phyloP scores from a whole-genome alignment of 108 stramenopile species.

The Mediolabrus comicus region DNA sequence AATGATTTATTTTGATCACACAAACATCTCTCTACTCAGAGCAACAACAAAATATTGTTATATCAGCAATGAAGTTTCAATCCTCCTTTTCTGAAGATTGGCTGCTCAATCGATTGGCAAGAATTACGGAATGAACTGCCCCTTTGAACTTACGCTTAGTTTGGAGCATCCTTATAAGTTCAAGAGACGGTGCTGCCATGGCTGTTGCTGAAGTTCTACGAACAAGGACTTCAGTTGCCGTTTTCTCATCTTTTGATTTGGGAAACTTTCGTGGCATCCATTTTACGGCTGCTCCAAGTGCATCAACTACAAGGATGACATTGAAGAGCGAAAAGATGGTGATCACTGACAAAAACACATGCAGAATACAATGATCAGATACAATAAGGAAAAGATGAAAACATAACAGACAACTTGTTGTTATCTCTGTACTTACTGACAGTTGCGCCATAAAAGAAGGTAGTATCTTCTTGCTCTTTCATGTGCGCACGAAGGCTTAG shows the following conservation, averaged over 20 bases:
- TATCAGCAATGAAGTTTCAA: neutral
- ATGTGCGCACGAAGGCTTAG: neutral
- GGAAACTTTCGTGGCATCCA: neutral
- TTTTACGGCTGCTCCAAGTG: neutral
- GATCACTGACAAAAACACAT: neutral
- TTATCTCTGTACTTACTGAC: constrained; percentile 1
- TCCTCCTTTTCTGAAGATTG: neutral
- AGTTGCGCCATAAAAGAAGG: constrained; percentile 10
- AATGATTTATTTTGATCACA: constrained; percentile 45
- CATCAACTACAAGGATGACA: neutral
- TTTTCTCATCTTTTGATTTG: neutral
- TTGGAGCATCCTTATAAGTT: neutral
- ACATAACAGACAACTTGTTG: neutral
- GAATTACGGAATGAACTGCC: neutral
- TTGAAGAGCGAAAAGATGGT: neutral
- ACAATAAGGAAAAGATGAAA: neutral
- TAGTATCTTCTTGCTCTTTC: constrained; percentile 5
- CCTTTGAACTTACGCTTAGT: neutral
- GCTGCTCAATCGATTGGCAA: too few species aligned
- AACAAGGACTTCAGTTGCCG: neutral
- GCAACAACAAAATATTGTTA: too few species aligned
- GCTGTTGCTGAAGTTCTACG: too few species aligned
- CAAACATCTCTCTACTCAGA: too few species aligned
- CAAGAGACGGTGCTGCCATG: neutral
- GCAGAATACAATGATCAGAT: neutral